A percentile compares a stretch with the other conserved stretches of the same genome.
These are phyloP conservation scores for Aureobasidium sp. DNA, from an alignment of 2,329 filamentous ascomycete genomes.

Conservation along the genomic window DNA sequence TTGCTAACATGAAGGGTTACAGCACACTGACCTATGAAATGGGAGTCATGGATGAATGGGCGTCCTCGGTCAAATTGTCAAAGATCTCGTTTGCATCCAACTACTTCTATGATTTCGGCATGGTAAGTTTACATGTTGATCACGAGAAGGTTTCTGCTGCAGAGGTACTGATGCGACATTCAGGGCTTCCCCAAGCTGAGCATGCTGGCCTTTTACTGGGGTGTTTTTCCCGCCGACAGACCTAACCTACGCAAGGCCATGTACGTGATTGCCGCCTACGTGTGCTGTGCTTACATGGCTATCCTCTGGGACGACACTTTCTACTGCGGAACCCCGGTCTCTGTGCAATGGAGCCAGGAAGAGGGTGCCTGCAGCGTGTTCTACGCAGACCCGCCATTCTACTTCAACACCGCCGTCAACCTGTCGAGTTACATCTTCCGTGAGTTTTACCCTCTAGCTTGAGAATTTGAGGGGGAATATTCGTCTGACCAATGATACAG, in stretches of 20 bases:
- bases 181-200: slow-evolving; percentile 28
- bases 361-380: slow-evolving; percentile 31
- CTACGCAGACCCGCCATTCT: slow-evolving; percentile 27
- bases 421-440: slow-evolving; percentile 27
- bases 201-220: slow-evolving; percentile 32
- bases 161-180: no score
- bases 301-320: slow-evolving; percentile 30
- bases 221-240: slow-evolving; percentile 23
- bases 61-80: slow-evolving; percentile 25
- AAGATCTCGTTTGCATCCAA: slow-evolving; percentile 31
- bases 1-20: neutral
- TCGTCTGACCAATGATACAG: slow-evolving; percentile 16
- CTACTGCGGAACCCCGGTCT: slow-evolving; percentile 28
- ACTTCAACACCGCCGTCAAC: slow-evolving; percentile 29
- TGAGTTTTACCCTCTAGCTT: slow-evolving; percentile 11
- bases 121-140: no score
- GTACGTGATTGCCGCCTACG: slow-evolving; percentile 27
- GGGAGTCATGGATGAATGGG: slow-evolving; percentile 26
- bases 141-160: no score
- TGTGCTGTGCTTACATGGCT: slow-evolving; percentile 21
- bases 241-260: slow-evolving; percentile 23
- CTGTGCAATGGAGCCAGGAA: slow-evolving; percentile 30
- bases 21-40: slow-evolving; percentile 26
- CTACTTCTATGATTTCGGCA: slow-evolving; percentile 31
- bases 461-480: no score